These are phyloP conservation scores for Periconia sp. DNA, from an alignment of 2,329 filamentous ascomycete species.

Conservation along the genomic window DNA sequence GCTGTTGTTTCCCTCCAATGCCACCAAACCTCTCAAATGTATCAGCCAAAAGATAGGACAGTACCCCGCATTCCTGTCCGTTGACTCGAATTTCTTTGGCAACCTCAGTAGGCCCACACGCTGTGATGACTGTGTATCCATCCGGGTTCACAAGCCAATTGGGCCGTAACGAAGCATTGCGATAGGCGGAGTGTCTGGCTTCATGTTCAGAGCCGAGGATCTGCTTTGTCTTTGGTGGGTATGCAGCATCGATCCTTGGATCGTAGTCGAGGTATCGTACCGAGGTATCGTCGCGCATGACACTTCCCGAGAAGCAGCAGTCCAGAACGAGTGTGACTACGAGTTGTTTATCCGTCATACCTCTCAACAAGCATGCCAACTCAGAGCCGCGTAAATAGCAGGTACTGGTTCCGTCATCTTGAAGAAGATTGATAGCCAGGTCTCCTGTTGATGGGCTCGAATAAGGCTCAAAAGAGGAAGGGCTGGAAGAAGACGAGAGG, in stretches of 20 bases:
- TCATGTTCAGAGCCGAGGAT: background rate
- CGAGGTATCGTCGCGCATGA: background rate
- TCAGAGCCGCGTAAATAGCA: background rate
- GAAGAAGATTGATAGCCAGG: background rate
- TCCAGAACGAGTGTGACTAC: conserved; percentile 5
- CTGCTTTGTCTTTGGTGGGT: no score
- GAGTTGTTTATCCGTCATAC: conserved; percentile 5
- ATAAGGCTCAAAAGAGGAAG: no score
- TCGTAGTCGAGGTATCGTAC: background rate
- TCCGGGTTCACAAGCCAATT: background rate
- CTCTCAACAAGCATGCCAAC: background rate
- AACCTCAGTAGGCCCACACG: background rate
- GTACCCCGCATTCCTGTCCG: background rate
- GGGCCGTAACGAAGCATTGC: background rate
- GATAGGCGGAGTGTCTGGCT: background rate
- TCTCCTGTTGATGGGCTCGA: no score
- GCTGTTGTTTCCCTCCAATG: background rate
- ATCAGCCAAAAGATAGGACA: background rate
- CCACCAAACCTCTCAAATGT: background rate
- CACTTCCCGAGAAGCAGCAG: conserved; percentile 5
- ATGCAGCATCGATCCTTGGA: background rate
- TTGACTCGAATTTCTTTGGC: background rate
- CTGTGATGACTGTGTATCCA: background rate
- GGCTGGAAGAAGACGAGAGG: background rate
- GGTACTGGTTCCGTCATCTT: background rate